phyloP scores from a whole-genome alignment of 2,329 filamentous ascomycete genomes.

The Cladosporium sp. region DNA sequence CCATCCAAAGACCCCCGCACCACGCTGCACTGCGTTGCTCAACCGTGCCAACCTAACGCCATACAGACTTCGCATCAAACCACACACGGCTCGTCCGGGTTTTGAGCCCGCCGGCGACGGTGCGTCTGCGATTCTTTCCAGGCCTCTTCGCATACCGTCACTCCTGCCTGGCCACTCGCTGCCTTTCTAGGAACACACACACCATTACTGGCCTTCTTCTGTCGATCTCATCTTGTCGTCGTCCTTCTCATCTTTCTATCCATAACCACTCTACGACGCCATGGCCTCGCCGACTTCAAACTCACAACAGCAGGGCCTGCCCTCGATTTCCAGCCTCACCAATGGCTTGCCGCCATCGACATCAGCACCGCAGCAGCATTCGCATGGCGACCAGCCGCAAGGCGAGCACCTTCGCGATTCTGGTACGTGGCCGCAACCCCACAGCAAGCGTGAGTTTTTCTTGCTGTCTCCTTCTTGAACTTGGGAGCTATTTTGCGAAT shows the following conservation, averaged over 20 bases:
- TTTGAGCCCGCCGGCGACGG: background rate
- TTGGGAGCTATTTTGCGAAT: no score
- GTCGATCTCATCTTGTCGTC: background rate
- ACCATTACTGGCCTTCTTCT: background rate
- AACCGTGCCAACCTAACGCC: constrained; percentile 8
- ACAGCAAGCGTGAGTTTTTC: constrained; percentile 34
- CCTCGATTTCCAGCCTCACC: constrained; percentile 34
- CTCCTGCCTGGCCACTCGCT: background rate
- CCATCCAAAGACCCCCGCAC: constrained; percentile 15
- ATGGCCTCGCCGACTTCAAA: constrained; percentile 24
- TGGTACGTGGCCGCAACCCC: constrained; percentile 33
- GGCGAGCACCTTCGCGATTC: constrained; percentile 32
- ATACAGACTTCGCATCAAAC: constrained; percentile 9
- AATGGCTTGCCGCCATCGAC: constrained; percentile 29
- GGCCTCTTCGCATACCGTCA: background rate
- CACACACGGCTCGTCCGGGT: background rate
- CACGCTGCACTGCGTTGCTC: constrained; percentile 11
- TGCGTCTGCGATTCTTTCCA: background rate
- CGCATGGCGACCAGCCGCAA: constrained; percentile 28
- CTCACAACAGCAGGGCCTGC: constrained; percentile 25
- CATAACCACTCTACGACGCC: background rate
- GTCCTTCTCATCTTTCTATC: background rate
- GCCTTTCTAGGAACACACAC: background rate
- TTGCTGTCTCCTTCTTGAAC: constrained; percentile 4
- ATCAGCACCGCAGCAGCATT: constrained; percentile 21